phyloP scores from a whole-genome alignment of 768 basidiomycete species.

The Tricholomella constricta region DNA sequence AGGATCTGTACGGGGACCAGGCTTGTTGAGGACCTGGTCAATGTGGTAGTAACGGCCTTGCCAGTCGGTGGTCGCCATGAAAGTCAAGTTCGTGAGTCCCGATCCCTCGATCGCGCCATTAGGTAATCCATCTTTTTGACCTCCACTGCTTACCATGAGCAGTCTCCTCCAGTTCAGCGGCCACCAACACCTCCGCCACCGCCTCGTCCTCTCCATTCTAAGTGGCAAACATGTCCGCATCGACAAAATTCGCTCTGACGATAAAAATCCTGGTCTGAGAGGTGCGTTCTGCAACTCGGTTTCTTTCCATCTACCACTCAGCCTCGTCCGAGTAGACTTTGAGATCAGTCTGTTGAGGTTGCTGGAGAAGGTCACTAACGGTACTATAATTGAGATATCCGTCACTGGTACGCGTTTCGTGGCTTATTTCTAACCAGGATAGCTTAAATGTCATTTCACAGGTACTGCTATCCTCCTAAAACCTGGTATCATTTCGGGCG shows the following conservation, averaged over 20 bases:
- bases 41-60: slow-evolving; percentile 74
- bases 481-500: slow-evolving; percentile 90
- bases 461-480: slow-evolving; percentile 92
- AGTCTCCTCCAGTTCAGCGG: slow-evolving; percentile 67
- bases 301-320: slow-evolving; percentile 2
- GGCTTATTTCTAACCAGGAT: background rate
- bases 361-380: slow-evolving; percentile 91
- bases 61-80: slow-evolving; percentile 37
- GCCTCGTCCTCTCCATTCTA: slow-evolving; percentile 86
- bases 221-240: slow-evolving; percentile 85
- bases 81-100: background rate
- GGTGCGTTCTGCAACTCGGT: slow-evolving; percentile 44
- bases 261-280: slow-evolving; percentile 94
- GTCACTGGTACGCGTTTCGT: slow-evolving; percentile 71
- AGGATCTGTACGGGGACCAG: slow-evolving; percentile 89
- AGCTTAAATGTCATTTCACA: slow-evolving; percentile 28
- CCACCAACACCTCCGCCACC: slow-evolving; percentile 80
- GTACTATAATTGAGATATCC: slow-evolving; percentile 92
- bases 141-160: slow-evolving; percentile 37
- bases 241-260: slow-evolving; percentile 85
- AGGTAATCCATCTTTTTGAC: slow-evolving; percentile 23
- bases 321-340: slow-evolving; percentile 58
- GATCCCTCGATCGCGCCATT: slow-evolving; percentile 17
- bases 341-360: slow-evolving; percentile 89
- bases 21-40: slow-evolving; percentile 81